These are phyloP conservation scores for Tilletia caries DNA, from an alignment of 1,284 basidiomycete species.

Conservation along the genomic window DNA sequence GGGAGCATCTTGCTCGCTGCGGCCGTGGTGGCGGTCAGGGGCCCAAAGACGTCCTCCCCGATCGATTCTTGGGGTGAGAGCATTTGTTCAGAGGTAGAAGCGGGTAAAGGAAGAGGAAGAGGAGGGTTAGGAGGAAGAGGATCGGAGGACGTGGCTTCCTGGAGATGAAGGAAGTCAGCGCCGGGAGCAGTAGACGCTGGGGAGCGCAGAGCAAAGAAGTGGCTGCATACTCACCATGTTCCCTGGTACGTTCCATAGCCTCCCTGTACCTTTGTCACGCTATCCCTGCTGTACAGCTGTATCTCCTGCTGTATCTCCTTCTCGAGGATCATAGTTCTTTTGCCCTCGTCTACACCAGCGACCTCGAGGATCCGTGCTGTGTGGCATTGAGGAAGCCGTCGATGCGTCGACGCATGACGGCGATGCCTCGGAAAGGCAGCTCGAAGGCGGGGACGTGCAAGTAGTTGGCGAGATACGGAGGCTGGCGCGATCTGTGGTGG, in stretches of 20 bases:
- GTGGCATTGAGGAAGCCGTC: conserved; percentile 94
- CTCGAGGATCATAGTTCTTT: conserved; percentile 93
- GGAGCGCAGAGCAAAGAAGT: conserved; percentile 42
- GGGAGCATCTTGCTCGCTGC: not conserved
- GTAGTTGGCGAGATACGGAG: conserved; percentile 54
- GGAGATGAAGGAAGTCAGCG: not conserved
- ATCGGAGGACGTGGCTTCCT: too few species aligned
- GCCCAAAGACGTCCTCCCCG: not conserved
- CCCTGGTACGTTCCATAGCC: conserved; percentile 99
- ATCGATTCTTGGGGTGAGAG: too few species aligned
- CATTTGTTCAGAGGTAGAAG: too few species aligned
- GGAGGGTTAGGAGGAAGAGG: too few species aligned
- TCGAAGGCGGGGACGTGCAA: conserved; percentile 57
- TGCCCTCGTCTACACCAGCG: conserved; percentile 93
- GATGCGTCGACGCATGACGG: conserved; percentile 90
- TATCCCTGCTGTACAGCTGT: too few species aligned
- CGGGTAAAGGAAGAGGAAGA: too few species aligned
- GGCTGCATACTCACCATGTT: conserved; percentile 69
- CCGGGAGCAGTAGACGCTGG: conserved; percentile 18
- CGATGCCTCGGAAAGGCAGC: conserved; percentile 78
- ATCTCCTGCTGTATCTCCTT: conserved; percentile 97
- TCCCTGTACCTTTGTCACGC: conserved; percentile 99
- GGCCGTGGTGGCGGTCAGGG: not conserved
- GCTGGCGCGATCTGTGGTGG: too few species aligned
- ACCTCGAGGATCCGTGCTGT: conserved; percentile 98